A percentile compares a stretch with the other conserved stretches of the same genome.
Conservation (phyloP, 2,329 filamentous ascomycete species). For the Diaporthe citriasiana region DNA sequence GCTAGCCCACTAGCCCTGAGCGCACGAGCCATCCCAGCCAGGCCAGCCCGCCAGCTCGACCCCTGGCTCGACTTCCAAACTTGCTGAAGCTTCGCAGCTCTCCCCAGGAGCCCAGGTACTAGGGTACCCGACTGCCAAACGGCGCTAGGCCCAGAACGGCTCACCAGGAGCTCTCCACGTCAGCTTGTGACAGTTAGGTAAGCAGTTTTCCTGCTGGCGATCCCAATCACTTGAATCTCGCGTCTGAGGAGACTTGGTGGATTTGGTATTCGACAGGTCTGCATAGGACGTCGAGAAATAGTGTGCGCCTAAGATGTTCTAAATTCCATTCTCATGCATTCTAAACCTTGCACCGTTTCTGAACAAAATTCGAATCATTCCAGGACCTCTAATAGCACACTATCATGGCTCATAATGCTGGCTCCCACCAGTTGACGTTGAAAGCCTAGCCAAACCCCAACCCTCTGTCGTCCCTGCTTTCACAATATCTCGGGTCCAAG, state of each 20-base stretch:
- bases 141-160: conserved; percentile 11
- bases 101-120: neutral
- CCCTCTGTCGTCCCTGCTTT: neutral
- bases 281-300: neutral
- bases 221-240: conserved; percentile 26
- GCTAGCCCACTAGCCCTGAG: conserved; percentile 3
- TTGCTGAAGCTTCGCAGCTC: neutral
- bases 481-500: neutral
- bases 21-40: conserved; percentile 31
- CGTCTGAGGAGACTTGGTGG: neutral
- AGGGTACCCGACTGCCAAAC: neutral
- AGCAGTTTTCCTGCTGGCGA: neutral
- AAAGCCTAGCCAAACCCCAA: neutral
- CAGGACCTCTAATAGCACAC: neutral
- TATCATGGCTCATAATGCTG: neutral
- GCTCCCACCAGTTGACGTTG: neutral
- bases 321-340: neutral
- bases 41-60: conserved; percentile 19
- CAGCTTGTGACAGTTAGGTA: conserved; percentile 32
- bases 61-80: conserved; percentile 1
- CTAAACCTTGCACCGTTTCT: neutral
- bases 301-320: neutral
- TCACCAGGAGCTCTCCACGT: conserved; percentile 17
- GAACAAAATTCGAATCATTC: neutral
- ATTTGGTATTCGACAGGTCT: neutral